A percentile compares a stretch with the other conserved stretches of the same genome.
phyloP scores from a whole-genome alignment of 805 yeast species.

The Yarrowia osloensis region DNA sequence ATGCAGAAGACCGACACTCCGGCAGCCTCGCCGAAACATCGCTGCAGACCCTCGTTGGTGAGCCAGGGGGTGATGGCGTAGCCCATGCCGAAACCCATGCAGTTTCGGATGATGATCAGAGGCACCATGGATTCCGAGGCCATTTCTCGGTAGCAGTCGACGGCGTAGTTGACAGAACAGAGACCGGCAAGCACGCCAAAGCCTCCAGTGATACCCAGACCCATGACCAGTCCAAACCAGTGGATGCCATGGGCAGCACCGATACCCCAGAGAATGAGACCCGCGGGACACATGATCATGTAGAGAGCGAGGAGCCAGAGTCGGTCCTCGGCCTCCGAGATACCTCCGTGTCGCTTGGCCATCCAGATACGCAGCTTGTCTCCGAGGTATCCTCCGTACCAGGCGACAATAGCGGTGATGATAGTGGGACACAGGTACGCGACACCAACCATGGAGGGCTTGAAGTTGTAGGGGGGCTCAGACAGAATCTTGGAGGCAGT shows the following conservation, averaged over 20 bases:
- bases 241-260: conserved; percentile 52
- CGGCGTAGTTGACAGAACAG: conserved; percentile 49
- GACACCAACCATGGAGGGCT: conserved; percentile 20
- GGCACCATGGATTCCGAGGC: conserved; percentile 51
- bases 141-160: conserved; percentile 51
- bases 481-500: conserved; percentile 21
- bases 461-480: conserved; percentile 30
- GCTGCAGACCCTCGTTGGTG: conserved; percentile 49
- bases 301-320: conserved; percentile 50
- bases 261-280: conserved; percentile 55
- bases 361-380: conserved; percentile 24
- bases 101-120: conserved; percentile 52
- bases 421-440: conserved; percentile 17
- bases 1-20: conserved; percentile 10
- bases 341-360: conserved; percentile 44
- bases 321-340: conserved; percentile 54
- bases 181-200: conserved; percentile 50
- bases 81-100: conserved; percentile 53
- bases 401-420: neutral
- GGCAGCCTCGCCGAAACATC: conserved; percentile 43
- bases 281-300: conserved; percentile 49
- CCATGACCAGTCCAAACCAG: conserved; percentile 53
- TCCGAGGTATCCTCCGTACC: conserved; percentile 23
- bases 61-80: conserved; percentile 57
- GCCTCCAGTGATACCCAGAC: conserved; percentile 50